Evolutionary conservation across 352 stramenopile species (phyloP).

Genomic region (Globisporangium irregulare): DNA sequence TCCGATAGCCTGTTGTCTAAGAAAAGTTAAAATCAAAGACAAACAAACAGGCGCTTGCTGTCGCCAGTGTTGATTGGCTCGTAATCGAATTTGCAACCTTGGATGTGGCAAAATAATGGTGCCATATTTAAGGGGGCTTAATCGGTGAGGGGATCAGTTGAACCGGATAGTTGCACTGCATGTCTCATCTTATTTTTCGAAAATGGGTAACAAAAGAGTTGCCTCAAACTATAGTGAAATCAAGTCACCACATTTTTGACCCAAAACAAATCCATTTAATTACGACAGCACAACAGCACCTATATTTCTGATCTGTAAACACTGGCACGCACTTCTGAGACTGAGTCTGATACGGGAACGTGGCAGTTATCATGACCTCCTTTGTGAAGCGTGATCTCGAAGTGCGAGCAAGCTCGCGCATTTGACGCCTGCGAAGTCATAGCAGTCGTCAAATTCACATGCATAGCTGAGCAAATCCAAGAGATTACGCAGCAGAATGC

Average conservation of each 20-base stretch:
- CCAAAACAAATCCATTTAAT: too few relatives aligned
- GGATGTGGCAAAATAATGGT: neutral
- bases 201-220: constrained; percentile 8
- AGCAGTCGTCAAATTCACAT: too few relatives aligned
- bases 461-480: too few relatives aligned
- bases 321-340: neutral
- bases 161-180: neutral
- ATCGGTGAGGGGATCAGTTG: neutral
- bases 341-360: neutral
- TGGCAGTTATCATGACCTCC: neutral
- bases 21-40: too few relatives aligned
- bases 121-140: neutral
- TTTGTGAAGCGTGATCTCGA: neutral
- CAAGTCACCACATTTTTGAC: neutral
- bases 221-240: neutral
- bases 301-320: neutral
- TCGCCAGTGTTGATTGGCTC: too few relatives aligned
- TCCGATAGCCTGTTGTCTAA: too few relatives aligned
- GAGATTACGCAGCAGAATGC: too few relatives aligned
- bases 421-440: too few relatives aligned
- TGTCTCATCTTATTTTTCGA: constrained; percentile 5
- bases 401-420: neutral
- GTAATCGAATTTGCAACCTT: neutral
- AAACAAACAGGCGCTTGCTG: too few relatives aligned
- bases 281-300: neutral